Conservation (phyloP, 75 land plant genomes). For the Picea glauca region DNA sequence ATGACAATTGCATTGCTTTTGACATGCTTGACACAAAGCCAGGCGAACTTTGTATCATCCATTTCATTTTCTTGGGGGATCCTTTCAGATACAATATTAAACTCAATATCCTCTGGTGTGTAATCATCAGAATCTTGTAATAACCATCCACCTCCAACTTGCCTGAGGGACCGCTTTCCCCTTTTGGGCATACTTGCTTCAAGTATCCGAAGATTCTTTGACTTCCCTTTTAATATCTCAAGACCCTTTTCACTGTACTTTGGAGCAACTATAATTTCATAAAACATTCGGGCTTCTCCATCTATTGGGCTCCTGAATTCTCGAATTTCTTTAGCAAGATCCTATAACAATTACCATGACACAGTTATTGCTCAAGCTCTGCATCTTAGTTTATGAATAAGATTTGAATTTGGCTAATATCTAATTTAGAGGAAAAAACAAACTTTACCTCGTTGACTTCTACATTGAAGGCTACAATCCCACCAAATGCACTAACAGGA, state of each 20-base stretch:
- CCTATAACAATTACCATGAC: conserved; percentile 24
- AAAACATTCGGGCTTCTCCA: conserved; percentile 95
- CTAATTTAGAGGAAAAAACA: background rate
- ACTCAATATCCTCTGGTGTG: conserved; percentile 70
- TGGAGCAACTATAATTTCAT: conserved; percentile 98
- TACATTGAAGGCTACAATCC: conserved; percentile 95
- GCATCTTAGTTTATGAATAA: background rate
- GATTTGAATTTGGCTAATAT: background rate
- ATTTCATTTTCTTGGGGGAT: conserved; percentile 57
- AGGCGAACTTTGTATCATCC: conserved; percentile 88
- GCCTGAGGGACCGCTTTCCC: conserved; percentile 83
- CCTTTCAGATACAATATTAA: conserved; percentile 51
- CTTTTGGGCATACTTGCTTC: conserved; percentile 67
- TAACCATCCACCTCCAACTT: conserved; percentile 98
- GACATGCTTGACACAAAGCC: conserved; percentile 98
- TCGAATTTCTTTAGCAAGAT: conserved; percentile 87
- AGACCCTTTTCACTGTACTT: conserved; percentile 79
- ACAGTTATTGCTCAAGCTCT: background rate
- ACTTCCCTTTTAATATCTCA: conserved; percentile 85
- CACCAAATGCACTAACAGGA: conserved; percentile 99
- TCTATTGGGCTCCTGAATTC: conserved; percentile 91
- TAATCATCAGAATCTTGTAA: conserved; percentile 89
- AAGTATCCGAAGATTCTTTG: conserved; percentile 86
- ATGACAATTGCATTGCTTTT: conserved; percentile 99
- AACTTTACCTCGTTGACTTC: conserved; percentile 83